Base-by-base conservation (phyloP, 2,329 filamentous ascomycete species). In the Stagonosporopsis tanaceti region DNA sequence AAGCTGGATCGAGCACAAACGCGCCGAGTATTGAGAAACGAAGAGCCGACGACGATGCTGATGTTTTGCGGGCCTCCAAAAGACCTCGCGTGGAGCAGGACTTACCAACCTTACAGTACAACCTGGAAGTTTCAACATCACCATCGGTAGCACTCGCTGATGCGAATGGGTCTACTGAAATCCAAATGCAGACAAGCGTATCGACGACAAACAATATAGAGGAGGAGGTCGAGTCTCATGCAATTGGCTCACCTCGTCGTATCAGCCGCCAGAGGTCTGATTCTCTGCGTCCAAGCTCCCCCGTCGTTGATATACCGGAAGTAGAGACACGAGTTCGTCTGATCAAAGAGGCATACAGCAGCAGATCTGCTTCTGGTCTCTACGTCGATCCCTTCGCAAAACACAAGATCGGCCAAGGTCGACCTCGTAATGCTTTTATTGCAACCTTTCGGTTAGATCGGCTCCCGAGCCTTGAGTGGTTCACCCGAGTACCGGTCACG, bases 321-420 rank as follows among this genome's bases (percentile, higher is more conserved):
- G 35, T 41, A 4, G 42, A 52, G 25, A 38, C 24, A 9, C 50
- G 44, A 32, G 37, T 54, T 6, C 45, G 22, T n/a, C n/a, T 40
- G 22, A 62, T 73, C 15, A 65, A 74, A 32, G 61, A 65, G 6
- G 64, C 68, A 9, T 70, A 77, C n/a, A 57, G 69, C 25, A 61
- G 64, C n/a, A 70, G 70, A 27, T 48, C 64, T 8, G 59, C 63
- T 4, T 72, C 78, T 34, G 79, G 79, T 0, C 50, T 82, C 0
- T 80, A 80, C 57, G 67, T 81, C 50, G 77, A 82, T 55, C 78
- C 79, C n/a, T 78, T 76, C 24, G 77, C 78, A 15, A 79, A 77
- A n/a, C 67, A 54, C 42, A 73, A 63, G 56, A 65, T 65, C 59
- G 63, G 38, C 24, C 67, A 70, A 38, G 81, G 81, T 24, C 73